These are phyloP conservation scores for Aspergillus neotritici DNA, from an alignment of 2,329 filamentous ascomycete genomes.

Conservation along the genomic window DNA sequence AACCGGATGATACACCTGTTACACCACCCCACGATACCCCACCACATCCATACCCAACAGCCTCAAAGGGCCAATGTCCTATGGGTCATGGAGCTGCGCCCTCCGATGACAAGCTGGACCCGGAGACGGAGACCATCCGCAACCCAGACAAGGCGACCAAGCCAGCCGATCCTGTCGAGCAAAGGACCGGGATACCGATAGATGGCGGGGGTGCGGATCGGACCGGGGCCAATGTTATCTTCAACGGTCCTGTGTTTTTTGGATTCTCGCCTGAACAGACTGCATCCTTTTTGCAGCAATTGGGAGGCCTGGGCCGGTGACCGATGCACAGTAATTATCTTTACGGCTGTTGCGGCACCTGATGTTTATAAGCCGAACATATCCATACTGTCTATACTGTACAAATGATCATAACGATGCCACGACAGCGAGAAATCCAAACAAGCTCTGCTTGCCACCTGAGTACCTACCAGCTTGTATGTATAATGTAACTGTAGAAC, in stretches of 20 bases:
- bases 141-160: constrained; percentile 9
- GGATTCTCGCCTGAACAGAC: constrained; percentile 82
- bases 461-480: no score
- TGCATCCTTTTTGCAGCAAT: constrained; percentile 65
- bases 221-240: constrained; percentile 64
- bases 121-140: constrained; percentile 12
- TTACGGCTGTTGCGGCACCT: no score
- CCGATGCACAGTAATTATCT: no score
- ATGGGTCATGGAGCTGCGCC: constrained; percentile 6
- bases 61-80: no score
- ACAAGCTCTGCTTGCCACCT: no score
- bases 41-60: no score
- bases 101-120: constrained; percentile 9
- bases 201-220: constrained; percentile 4
- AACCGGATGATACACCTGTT: no score
- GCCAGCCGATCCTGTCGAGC: constrained; percentile 6
- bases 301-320: constrained; percentile 22
- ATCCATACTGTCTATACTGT: background rate
- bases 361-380: no score
- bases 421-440: no score
- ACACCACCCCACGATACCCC: no score
- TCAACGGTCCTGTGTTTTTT: constrained; percentile 90
- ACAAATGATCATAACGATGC: background rate
- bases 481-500: no score
- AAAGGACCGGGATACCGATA: background rate